A percentile compares a stretch with the other conserved stretches of the same genome.
Evolutionary conservation across 805 yeast species (phyloP).

Genomic region (Metschnikowia reukaufii): DNA sequence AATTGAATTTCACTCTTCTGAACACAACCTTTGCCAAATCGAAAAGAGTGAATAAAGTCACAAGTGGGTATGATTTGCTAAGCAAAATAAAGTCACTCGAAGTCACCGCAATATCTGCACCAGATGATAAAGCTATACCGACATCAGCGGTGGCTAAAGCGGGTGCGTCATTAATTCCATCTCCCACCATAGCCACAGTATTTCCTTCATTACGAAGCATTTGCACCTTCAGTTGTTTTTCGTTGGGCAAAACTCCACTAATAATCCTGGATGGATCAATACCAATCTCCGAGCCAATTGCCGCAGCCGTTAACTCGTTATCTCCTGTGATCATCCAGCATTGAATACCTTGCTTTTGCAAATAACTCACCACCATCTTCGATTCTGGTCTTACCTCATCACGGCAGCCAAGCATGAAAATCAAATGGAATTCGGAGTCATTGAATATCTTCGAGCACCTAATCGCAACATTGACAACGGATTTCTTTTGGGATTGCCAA

Average conservation of each 20-base stretch:
- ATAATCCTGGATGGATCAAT: conserved; percentile 50
- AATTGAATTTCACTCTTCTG: conserved; percentile 54
- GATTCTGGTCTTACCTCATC: conserved; percentile 64
- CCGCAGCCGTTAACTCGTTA: conserved; percentile 61
- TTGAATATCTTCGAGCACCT: conserved; percentile 28
- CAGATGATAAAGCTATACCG: conserved; percentile 74
- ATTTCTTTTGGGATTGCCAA: conserved; percentile 67
- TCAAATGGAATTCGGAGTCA: conserved; percentile 34
- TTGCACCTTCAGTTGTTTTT: conserved; percentile 60
- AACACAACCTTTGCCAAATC: conserved; percentile 52
- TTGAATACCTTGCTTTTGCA: conserved; percentile 44
- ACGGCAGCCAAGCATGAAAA: conserved; percentile 56
- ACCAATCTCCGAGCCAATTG: conserved; percentile 64
- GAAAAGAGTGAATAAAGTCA: conserved; percentile 54
- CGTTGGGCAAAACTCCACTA: conserved; percentile 73
- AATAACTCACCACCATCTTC: conserved; percentile 42
- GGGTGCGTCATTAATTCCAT: conserved; percentile 83
- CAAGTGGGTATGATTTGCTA: conserved; percentile 50
- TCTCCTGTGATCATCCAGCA: conserved; percentile 83
- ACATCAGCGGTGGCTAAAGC: conserved; percentile 74
- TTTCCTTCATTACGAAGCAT: conserved; percentile 46
- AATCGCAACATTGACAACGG: conserved; percentile 58
- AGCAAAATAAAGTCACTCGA: conserved; percentile 73
- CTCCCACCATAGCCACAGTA: conserved; percentile 72
- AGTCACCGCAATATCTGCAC: conserved; percentile 72